Percentiles rank a stretch among this genome's conserved stretches.
phyloP scores from a whole-genome alignment of 1,139 yeast species.

The Diutina rugosa region DNA sequence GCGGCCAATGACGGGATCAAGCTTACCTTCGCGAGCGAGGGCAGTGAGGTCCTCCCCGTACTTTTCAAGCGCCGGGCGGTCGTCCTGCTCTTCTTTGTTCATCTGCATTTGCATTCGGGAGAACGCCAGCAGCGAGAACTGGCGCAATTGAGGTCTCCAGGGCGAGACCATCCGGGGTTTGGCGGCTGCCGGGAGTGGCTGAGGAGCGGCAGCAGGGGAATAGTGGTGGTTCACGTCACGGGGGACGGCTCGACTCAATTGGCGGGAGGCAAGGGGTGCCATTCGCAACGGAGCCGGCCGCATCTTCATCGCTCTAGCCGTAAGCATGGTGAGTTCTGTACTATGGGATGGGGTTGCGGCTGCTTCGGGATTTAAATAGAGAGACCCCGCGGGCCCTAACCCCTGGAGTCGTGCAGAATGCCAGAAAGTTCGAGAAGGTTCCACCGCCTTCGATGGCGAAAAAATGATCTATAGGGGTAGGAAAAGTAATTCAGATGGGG shows the following conservation, averaged over 20 bases:
- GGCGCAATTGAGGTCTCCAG: background rate
- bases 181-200: background rate
- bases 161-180: background rate
- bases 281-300: background rate
- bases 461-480: background rate
- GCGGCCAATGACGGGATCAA: slow-evolving; percentile 94
- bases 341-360: background rate
- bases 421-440: slow-evolving; percentile 5
- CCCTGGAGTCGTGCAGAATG: slow-evolving; percentile 5
- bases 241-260: background rate
- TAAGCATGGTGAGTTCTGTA: background rate
- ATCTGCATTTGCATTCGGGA: slow-evolving; percentile 24
- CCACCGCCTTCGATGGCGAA: background rate
- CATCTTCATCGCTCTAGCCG: background rate
- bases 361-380: background rate
- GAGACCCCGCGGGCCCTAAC: background rate
- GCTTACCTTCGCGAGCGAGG: slow-evolving; percentile 76
- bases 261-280: background rate
- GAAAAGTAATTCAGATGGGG: too few relatives aligned
- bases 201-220: background rate
- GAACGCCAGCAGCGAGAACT: background rate
- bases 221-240: background rate
- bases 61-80: slow-evolving; percentile 70
- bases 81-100: slow-evolving; percentile 35
- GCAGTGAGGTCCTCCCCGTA: slow-evolving; percentile 83